Base-by-base conservation (phyloP, 192 early-diverging fungal species). In the Mortierella claussenii region DNA sequence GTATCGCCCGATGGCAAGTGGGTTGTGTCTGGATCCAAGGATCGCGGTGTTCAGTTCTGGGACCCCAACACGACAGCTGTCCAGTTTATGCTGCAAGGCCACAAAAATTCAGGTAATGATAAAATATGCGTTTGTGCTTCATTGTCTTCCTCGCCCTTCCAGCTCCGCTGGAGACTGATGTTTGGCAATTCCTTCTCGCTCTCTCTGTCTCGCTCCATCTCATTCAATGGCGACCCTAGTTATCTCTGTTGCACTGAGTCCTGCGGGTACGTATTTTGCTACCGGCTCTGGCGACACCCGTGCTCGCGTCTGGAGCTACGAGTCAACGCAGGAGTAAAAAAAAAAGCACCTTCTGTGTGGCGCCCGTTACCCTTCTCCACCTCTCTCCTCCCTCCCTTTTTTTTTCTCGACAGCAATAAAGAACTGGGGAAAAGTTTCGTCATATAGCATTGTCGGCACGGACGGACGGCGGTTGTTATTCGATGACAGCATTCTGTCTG, bases 91-190 rank as follows among this genome's bases (percentile, higher is more conserved):
- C 79, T 99, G 44, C 92, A 92, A 52, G 98, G 98, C 15, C 97
- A 98, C 79, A 97, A 96, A 81, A 98, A 99, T 82, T 97, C 97
- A 65, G 91, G 91, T 94, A 70, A 61, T n/a, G n/a, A n/a, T n/a
- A n/a, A n/a, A n/a, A n/a, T n/a, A n/a, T n/a, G n/a, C n/a, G n/a
- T n/a, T n/a, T n/a, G n/a, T n/a, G n/a, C n/a, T n/a, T n/a, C n/a
- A n/a, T n/a, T n/a, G n/a, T n/a, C n/a, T n/a, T n/a, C n/a, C n/a
- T n/a, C n/a, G n/a, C n/a, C n/a, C n/a, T n/a, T n/a, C n/a, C n/a
- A n/a, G n/a, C n/a, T n/a, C n/a, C n/a, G n/a, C n/a, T n/a, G n/a
- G n/a, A 48, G n/a, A 56, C 2, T 21, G 42, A 21, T 27, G 18
- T 17, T 26, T 26, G 9, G 32, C 20, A n/a, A 28, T 43, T 28